Evolutionary conservation across 345 rosid genomes (phyloP), one percentile per base, ranked within the genome.

Genomic region (Isatis tinctoria): DNA sequence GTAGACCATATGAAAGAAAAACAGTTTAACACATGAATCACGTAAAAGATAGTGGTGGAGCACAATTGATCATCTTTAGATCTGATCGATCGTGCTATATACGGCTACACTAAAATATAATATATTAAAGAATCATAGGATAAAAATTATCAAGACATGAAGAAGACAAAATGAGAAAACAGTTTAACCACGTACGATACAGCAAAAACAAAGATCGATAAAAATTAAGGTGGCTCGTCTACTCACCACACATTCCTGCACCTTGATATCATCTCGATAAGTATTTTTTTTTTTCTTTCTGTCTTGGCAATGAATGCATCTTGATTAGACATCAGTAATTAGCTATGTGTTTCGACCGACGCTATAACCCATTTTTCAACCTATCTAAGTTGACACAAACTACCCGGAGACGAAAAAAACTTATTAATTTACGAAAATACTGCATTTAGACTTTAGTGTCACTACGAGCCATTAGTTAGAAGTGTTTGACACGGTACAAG

Each of bases 401-500:
- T 35, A 35, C 2, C 2, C 27, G 27, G 3, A 48, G 13, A 22
- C 12, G 33, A 16, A 24, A 16, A 24, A 26, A 54, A 28, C 17
- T 28, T 3, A 6, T n/a, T 54, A 54, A 13, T 7, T 10, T 33
- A 10, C n/a, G 16, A 33, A 17, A 9, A 40, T 13, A 24, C 9
- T 60, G 47, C 6, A 43, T 43, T 62, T 43, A n/a, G n/a, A n/a
- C n/a, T n/a, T n/a, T n/a, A 16, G 12, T 22, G n/a, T 49, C 60
- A 24, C n/a, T 37, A 49, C 2, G 24, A 13, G 52, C 18, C 30
- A 39, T 27, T 68, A 11, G 2, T 54, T 56, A 3, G 41, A 56
- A 69, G 60, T 47, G 39, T 60, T 35, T 4, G 13, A 70, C 39
- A 47, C 74, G 67, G 59, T 28, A 45, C 27, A 45, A 53, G 54